Evolutionary conservation across 306 rosid genomes (phyloP), one percentile per base, ranked within the genome.

Genomic region (Malus asiatica): DNA sequence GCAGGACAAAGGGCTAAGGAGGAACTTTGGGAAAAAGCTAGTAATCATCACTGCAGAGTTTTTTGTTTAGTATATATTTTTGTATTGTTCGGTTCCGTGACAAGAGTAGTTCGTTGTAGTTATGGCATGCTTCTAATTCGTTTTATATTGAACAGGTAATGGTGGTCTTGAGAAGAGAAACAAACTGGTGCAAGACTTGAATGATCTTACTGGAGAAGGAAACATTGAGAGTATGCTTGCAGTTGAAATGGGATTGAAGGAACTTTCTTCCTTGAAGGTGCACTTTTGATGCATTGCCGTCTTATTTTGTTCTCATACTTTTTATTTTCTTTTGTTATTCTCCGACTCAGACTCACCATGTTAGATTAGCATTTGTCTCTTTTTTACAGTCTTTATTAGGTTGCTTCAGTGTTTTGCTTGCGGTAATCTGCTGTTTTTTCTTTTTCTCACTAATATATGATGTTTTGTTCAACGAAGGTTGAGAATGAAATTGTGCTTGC

Each of bases 1-100:
- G 98, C 97, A 5, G 98, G 98, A 76, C 98, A 92, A 84, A 95
- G 90, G 83, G 98, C 98, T 52, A 90, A 95, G 90, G 98, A 95
- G 83, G 98, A 88, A 78, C 81, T 84, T 84, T 88, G 91, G 92
- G 89, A 87, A 81, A 92, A 88, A 86, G 98, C 82, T 80, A 82
- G 92, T 85, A 77, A 70, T 62, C 45, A 53, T 71, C 68, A 55
- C 76, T 29, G 27, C 68, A 16, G 20, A 30, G n/a, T 30, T 63
- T 63, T 30, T 27, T 27, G 13, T 30, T 63, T 63, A 15, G 12
- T 63, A 29, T 29, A 30, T 63, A 27, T 60, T 5, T 25, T 23
- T 27, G 18, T 70, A 30, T 3, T 46, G 52, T 69, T 15, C 33
- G 30, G 35, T 62, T 59, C 12, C 2, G 66, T 71, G 80, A 44